These are phyloP conservation scores for Penicillium argentinense DNA, from an alignment of 495 filamentous ascomycete species.

Conservation along the genomic window DNA sequence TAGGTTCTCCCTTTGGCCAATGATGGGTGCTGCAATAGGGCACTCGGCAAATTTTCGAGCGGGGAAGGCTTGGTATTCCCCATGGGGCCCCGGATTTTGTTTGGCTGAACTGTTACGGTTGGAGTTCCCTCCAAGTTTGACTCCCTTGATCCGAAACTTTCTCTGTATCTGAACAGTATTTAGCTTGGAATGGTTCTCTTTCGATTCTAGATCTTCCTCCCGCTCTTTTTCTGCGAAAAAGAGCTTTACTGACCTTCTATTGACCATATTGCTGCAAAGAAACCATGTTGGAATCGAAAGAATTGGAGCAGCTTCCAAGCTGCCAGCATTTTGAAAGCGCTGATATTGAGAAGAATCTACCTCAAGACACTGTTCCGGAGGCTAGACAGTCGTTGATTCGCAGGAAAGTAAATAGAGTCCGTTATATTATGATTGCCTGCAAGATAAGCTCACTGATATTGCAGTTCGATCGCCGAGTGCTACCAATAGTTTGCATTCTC, in stretches of 20 bases:
- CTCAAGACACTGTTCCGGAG: conserved; percentile 1
- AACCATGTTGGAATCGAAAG: conserved; percentile 2
- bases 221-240: neutral
- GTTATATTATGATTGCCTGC: neutral
- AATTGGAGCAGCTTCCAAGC: neutral
- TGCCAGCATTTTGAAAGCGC: conserved; percentile 6
- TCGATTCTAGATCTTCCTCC: neutral
- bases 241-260: neutral
- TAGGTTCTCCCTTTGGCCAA: neutral
- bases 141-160: neutral
- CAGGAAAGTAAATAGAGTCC: conserved; percentile 10
- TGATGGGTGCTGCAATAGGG: neutral
- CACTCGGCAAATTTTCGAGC: neutral
- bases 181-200: too few relatives aligned
- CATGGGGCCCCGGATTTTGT: conserved; percentile 4
- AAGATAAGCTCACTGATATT: neutral
- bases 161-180: neutral
- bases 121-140: neutral
- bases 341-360: neutral
- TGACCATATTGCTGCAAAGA: neutral
- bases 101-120: neutral
- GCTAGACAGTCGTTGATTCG: conserved; percentile 15
- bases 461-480: conserved; percentile 26
- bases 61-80: conserved; percentile 2
- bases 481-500: conserved; percentile 30